These are phyloP conservation scores for Candida vaughaniae DNA, from an alignment of 805 yeast genomes.

Conservation along the genomic window DNA sequence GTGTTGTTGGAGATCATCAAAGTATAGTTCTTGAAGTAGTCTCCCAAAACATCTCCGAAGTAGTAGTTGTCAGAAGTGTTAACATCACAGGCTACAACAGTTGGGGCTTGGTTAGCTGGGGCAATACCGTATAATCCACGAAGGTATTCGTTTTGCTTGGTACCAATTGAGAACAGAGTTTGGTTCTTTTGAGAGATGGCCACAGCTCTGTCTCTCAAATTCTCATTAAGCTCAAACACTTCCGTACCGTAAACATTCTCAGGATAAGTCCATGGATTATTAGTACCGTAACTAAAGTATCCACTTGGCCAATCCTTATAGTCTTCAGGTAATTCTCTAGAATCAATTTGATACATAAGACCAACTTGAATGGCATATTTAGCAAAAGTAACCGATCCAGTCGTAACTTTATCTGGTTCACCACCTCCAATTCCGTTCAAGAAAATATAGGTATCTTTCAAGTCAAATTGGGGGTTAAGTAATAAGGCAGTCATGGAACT, in stretches of 20 bases:
- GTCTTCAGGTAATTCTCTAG: slow-evolving; percentile 37
- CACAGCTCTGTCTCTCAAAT: slow-evolving; percentile 57
- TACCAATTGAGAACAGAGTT: slow-evolving; percentile 46
- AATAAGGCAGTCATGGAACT: slow-evolving; percentile 54
- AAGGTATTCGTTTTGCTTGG: slow-evolving; percentile 41
- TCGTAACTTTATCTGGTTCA: slow-evolving; percentile 52
- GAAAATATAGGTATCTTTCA: slow-evolving; percentile 58
- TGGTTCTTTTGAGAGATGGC: slow-evolving; percentile 41
- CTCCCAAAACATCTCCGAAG: slow-evolving; percentile 51
- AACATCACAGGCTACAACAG: slow-evolving; percentile 46
- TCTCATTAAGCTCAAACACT: slow-evolving; percentile 60
- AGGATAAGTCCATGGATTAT: slow-evolving; percentile 51
- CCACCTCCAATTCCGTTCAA: slow-evolving; percentile 70
- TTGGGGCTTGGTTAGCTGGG: slow-evolving; percentile 12
- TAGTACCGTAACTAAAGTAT: slow-evolving; percentile 55
- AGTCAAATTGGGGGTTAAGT: slow-evolving; percentile 54
- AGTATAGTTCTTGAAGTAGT: slow-evolving; percentile 50
- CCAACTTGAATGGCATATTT: slow-evolving; percentile 62
- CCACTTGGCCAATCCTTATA: slow-evolving; percentile 58
- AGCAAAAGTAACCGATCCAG: slow-evolving; percentile 62
- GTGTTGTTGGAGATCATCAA: slow-evolving; percentile 55
- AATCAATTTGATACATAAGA: slow-evolving; percentile 57
- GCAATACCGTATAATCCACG: slow-evolving; percentile 43
- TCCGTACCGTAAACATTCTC: slow-evolving; percentile 60
- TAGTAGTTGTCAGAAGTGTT: slow-evolving; percentile 62